Base-by-base conservation (phyloP, 1,284 basidiomycete species). In the Microbotryum silenes-acaulis region DNA sequence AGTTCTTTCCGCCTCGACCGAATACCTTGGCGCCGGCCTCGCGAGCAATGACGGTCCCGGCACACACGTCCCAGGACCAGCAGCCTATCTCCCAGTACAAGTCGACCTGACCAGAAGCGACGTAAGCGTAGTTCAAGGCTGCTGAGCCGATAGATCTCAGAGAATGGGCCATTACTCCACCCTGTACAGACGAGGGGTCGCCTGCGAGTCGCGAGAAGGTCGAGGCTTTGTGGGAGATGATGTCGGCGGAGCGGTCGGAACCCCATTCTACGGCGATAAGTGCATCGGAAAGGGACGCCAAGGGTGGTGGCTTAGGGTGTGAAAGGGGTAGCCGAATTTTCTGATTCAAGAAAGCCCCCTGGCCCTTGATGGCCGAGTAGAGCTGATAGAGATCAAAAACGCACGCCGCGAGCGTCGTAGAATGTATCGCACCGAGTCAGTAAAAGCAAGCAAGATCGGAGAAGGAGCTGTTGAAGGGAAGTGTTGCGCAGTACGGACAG, bases 251-350 rank as follows among this genome's bases (percentile, higher is more conserved):
- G 20, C 93, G 81, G 75, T 94, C 91, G 1, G 87, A 88, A 31
- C 93, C 93, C 87, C 91, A 97, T 77, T 97, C 93, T 56, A 93
- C 81, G 4, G 85, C 92, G 48, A 96, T 81, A 33, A 92, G 81
- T 6, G 90, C 92, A 72, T 90, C 85, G 29, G 84, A 84, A 14
- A 97, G 82, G 12, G 85, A 85, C 2, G 81, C 77, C 6, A 93
- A 80, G 0, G 87, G 84, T 7, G 87, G 82, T 9, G 82, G 79
- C 31, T 88, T 78, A 0, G 91, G 89, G 20, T 72, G 59, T 10
- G 70, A 64, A 12, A 94, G 80, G 50, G 84, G 88, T 27, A 85
- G 77, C n/a, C 77, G 75, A 78, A 60, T 78, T 49, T 79, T 79
- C 67, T 78, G 70, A 65, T 83, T 83, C 46, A 96, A 79, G 77